These are phyloP conservation scores for Pythium utonaiense DNA, from an alignment of 352 stramenopile genomes.

Conservation along the genomic window DNA sequence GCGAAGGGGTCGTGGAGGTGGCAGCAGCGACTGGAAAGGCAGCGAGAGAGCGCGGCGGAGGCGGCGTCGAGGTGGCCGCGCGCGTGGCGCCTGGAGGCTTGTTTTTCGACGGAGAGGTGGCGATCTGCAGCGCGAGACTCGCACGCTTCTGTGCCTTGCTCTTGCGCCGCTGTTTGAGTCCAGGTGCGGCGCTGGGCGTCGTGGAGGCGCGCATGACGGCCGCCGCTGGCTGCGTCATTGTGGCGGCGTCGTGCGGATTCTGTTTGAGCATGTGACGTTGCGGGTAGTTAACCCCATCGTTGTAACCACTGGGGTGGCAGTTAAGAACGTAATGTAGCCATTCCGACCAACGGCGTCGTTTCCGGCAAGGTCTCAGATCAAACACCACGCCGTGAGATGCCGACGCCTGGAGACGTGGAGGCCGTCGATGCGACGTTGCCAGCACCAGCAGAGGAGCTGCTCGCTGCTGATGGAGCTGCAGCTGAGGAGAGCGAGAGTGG, in stretches of 20 bases:
- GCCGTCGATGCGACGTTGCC: neutral
- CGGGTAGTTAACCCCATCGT: neutral
- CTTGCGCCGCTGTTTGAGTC: slow-evolving; percentile 20
- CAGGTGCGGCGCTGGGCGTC: neutral
- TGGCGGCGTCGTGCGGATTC: neutral
- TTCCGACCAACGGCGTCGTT: neutral
- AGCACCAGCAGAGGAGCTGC: neutral
- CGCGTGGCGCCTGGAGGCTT: neutral
- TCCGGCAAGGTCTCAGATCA: neutral
- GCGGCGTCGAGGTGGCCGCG: no score
- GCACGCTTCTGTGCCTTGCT: slow-evolving; percentile 19
- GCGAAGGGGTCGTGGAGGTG: neutral
- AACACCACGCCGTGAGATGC: neutral
- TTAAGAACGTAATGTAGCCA: neutral
- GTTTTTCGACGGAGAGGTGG: slow-evolving; percentile 4
- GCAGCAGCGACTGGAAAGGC: neutral
- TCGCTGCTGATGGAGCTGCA: neutral
- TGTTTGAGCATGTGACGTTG: neutral
- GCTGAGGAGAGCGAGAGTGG: neutral
- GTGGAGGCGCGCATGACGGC: neutral
- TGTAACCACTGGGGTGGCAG: no score
- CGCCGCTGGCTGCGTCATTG: slow-evolving; percentile 1
- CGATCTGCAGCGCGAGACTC: slow-evolving; percentile 4
- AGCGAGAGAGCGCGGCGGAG: neutral
- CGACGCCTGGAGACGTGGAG: neutral